Percentiles rank a stretch among this genome's conserved stretches.
phyloP scores from a whole-genome alignment of 169 alveolate species.

The Perkinsus olseni region DNA sequence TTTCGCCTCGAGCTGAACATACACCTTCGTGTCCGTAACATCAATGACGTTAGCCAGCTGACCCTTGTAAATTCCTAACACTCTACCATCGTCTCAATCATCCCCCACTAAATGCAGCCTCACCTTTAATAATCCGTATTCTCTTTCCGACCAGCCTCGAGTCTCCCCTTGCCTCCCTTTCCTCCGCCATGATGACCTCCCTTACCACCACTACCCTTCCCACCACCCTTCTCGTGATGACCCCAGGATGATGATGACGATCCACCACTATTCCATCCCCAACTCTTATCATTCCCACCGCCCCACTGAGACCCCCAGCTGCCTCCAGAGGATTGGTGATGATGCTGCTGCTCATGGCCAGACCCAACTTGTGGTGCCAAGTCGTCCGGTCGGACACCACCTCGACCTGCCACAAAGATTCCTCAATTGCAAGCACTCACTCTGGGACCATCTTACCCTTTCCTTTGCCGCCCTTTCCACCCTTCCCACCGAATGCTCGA shows the following conservation, averaged over 20 bases:
- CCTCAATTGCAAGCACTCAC: neutral
- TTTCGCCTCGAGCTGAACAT: neutral
- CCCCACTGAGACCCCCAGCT: neutral
- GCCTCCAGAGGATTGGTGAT: neutral
- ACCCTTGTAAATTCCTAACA: neutral
- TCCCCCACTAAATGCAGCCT: no score
- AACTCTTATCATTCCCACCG: neutral
- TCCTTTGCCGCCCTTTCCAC: neutral
- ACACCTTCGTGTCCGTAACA: neutral
- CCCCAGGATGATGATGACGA: neutral
- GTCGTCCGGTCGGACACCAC: neutral
- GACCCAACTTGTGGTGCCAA: neutral
- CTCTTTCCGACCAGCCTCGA: neutral
- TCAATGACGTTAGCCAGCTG: neutral
- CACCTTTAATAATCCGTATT: neutral
- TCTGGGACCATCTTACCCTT: neutral
- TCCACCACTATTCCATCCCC: neutral
- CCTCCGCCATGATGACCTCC: neutral
- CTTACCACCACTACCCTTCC: neutral
- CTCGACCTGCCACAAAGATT: neutral
- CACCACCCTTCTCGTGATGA: neutral
- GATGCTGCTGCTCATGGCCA: neutral
- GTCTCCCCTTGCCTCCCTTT: neutral
- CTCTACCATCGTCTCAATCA: neutral
- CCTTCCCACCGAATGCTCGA: neutral